These are phyloP conservation scores for Drosera spatulata DNA, from an alignment of 179 eudicot species.

Conservation along the genomic window DNA sequence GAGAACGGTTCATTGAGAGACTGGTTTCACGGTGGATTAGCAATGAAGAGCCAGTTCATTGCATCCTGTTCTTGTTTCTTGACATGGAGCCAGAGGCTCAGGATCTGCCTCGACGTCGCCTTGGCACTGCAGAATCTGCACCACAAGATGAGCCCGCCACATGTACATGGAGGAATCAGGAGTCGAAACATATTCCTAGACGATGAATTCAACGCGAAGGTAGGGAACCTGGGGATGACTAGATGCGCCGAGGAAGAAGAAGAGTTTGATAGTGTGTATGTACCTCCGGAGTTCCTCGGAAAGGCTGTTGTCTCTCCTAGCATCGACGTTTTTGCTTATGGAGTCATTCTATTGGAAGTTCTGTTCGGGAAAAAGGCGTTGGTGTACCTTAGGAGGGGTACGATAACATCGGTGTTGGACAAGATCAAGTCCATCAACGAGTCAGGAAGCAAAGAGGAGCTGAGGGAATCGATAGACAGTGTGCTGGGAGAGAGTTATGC, in stretches of 20 bases:
- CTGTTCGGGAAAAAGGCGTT: slow-evolving; percentile 62
- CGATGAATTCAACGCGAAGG: slow-evolving; percentile 44
- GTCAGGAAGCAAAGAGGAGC: slow-evolving; percentile 38
- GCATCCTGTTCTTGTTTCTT: slow-evolving; percentile 76
- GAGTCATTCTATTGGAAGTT: slow-evolving; percentile 69
- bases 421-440: slow-evolving; percentile 26
- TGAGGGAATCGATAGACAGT: slow-evolving; percentile 60
- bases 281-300: slow-evolving; percentile 56
- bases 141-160: slow-evolving; percentile 53
- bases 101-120: slow-evolving; percentile 71
- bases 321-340: slow-evolving; percentile 57
- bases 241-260: slow-evolving; percentile 22
- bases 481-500: slow-evolving; percentile 61
- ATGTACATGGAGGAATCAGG: slow-evolving; percentile 58
- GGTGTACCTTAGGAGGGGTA: slow-evolving; percentile 8
- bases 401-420: slow-evolving; percentile 14
- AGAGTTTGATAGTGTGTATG: slow-evolving; percentile 37
- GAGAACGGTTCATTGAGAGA: slow-evolving; percentile 79
- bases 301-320: slow-evolving; percentile 31
- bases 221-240: slow-evolving; percentile 69
- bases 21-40: slow-evolving; percentile 92
- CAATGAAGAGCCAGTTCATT: slow-evolving; percentile 86
- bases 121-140: slow-evolving; percentile 78
- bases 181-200: slow-evolving; percentile 32
- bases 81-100: slow-evolving; percentile 73